Base-by-base conservation (phyloP, 768 basidiomycete species). In the Mycena metata region DNA sequence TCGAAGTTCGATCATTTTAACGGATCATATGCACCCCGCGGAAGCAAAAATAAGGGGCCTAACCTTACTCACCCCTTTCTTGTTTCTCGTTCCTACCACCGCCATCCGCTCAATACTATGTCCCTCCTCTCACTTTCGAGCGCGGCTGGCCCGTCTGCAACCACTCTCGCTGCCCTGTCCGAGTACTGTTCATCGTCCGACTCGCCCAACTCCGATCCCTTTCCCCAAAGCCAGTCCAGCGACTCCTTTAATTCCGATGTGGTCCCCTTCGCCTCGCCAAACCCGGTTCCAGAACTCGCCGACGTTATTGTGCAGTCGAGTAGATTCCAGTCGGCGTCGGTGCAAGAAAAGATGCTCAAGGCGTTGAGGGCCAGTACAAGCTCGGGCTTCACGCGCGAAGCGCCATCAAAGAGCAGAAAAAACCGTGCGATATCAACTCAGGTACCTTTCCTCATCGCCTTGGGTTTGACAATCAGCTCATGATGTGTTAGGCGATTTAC, bases 151-250 rank as follows among this genome's bases (percentile, higher is more conserved):
- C 60, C 66, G 55, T 67, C 66, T 19, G 13, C 52, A 7, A 51
- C 47, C n/a, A 68, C 60, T 19, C 67, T 62, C n/a, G 16, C 36
- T 35, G 67, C 60, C 5, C 55, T 68, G 7, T 50, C 67, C n/a
- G 67, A 62, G 11, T 68, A 68, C 50, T 68, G 67, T 35, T 39
- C 54, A 15, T 68, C 67, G 30, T 43, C 56, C 30, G 67, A 68
- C 33, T 62, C 60, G 26, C 54, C 66, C 21, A 15, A 42, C 10
- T 12, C 39, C n/a, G n/a, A n/a, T 41, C 58, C 42, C 36, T 60
- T 51, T 26, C 10, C 46, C n/a, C 8, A 30, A 33, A 45, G 46
- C 47, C 60, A 58, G 39, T 62, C 54, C n/a, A 33, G n/a, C 16
- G 51, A 43, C 47, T 63, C 67, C 55, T 36, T 63, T 19, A 17